Conservation (phyloP, 2,329 filamentous ascomycete genomes). For the Trichoderma sp. region DNA sequence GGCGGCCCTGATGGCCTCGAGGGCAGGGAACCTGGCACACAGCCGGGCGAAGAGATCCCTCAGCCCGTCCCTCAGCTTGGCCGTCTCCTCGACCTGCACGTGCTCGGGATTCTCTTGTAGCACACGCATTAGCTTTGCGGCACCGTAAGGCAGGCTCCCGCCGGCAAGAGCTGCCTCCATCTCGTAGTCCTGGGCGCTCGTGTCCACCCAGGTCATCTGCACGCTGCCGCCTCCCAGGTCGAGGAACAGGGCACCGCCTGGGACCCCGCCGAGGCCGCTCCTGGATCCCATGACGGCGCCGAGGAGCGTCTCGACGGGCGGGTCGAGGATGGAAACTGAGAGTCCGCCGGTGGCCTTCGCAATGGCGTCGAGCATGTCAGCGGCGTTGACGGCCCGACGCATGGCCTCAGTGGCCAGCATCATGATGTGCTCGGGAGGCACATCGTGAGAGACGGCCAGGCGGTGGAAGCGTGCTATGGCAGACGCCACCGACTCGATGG, state of each 20-base stretch:
- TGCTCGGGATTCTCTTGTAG: conserved; percentile 47
- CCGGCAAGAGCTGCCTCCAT: conserved; percentile 57
- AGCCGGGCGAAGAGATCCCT: conserved; percentile 60
- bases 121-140: conserved; percentile 58
- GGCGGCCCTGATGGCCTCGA: conserved; percentile 47
- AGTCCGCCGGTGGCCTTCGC: conserved; percentile 62
- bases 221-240: conserved; percentile 78
- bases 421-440: conserved; percentile 65
- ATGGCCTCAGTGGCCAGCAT: conserved; percentile 90
- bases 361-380: conserved; percentile 68
- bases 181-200: conserved; percentile 51
- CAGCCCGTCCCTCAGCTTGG: conserved; percentile 61
- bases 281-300: conserved; percentile 79
- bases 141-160: conserved; percentile 63
- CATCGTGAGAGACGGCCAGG: conserved; percentile 70
- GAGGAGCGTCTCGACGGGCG: conserved; percentile 78
- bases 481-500: conserved; percentile 66
- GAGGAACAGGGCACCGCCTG: conserved; percentile 71
- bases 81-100: conserved; percentile 50
- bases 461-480: conserved; percentile 70
- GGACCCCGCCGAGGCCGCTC: conserved; percentile 68
- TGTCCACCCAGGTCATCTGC: conserved; percentile 66
- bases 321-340: conserved; percentile 71
- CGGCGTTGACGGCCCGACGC: conserved; percentile 74
- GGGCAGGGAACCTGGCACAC: conserved; percentile 51